Conservation (phyloP, 257 asterid species). For the Solanum pennellii region DNA sequence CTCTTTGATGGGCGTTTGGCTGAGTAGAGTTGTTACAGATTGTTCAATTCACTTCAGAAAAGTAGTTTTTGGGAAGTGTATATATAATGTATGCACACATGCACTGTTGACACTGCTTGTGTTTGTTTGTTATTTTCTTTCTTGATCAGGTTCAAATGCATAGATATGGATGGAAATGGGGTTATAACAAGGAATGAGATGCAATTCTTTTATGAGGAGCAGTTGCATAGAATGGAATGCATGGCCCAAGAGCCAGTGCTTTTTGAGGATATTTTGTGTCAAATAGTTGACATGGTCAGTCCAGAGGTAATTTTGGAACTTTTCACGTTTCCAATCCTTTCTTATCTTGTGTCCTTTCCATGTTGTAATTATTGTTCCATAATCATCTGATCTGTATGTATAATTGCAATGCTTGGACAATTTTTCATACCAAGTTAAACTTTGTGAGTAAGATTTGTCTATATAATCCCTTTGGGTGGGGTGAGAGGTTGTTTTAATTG, state of each 20-base stretch:
- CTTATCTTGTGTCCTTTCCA: not conserved
- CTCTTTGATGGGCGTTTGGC: not conserved
- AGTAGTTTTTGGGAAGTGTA: not conserved
- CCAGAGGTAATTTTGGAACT: slow-evolving; percentile 61
- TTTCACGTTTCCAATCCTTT: not conserved
- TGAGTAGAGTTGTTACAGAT: not conserved
- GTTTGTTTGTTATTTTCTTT: not conserved
- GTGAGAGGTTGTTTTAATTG: not conserved
- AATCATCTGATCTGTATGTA: not conserved
- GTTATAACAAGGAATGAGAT: slow-evolving; percentile 84
- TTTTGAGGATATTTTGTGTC: slow-evolving; percentile 97
- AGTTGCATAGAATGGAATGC: slow-evolving; percentile 99
- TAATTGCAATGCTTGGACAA: not conserved
- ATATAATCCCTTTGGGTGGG: not conserved
- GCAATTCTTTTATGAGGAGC: slow-evolving; percentile 98
- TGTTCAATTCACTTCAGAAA: not conserved
- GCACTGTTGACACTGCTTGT: not conserved
- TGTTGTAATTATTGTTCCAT: not conserved
- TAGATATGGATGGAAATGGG: slow-evolving; percentile 98
- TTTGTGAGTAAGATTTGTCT: not conserved
- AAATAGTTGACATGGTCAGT: slow-evolving; percentile 89
- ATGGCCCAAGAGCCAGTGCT: slow-evolving; percentile 99
- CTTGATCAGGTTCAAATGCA: slow-evolving; percentile 90
- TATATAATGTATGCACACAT: not conserved
- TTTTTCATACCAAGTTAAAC: not conserved